These are phyloP conservation scores for Alternaria consortialis DNA, from an alignment of 2,329 filamentous ascomycete species.

Conservation along the genomic window DNA sequence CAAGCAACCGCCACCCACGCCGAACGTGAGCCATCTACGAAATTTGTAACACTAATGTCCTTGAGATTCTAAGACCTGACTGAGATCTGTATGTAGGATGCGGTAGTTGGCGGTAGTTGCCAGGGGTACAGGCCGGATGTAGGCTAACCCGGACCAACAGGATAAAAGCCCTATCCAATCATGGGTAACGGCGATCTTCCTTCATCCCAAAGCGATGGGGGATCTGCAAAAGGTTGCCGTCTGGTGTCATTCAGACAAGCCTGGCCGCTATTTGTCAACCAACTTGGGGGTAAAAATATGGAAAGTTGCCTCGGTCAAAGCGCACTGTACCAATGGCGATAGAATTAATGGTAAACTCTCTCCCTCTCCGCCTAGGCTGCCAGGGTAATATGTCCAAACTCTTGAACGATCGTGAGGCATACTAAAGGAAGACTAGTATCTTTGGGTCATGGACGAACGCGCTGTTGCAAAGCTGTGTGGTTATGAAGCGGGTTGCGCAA, in stretches of 20 bases:
- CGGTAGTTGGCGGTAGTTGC: not conserved
- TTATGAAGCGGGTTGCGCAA: not conserved
- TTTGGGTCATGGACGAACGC: not conserved
- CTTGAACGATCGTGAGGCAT: not conserved
- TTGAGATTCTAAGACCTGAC: not conserved
- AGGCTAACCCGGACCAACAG: slow-evolving; percentile 1
- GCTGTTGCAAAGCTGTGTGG: not conserved
- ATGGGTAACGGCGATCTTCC: not conserved
- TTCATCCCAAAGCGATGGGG: not conserved
- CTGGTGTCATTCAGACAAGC: not conserved
- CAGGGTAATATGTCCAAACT: not conserved
- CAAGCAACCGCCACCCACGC: not conserved
- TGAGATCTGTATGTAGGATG: not conserved
- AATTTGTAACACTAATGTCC: not conserved
- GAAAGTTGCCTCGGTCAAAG: slow-evolving; percentile 3
- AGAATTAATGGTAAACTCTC: not conserved
- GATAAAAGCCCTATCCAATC: not conserved
- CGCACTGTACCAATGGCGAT: not conserved
- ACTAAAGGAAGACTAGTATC: not conserved
- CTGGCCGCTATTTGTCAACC: not conserved
- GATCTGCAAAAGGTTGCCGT: not conserved
- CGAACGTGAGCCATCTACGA: not conserved
- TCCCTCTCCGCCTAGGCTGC: not conserved
- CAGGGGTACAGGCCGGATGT: slow-evolving; percentile 5
- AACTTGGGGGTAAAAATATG: not conserved